Evolutionary conservation across 2,329 filamentous ascomycete species (phyloP), one percentile per base, ranked within the genome.

Genomic region (Neofusicoccum parvum): DNA sequence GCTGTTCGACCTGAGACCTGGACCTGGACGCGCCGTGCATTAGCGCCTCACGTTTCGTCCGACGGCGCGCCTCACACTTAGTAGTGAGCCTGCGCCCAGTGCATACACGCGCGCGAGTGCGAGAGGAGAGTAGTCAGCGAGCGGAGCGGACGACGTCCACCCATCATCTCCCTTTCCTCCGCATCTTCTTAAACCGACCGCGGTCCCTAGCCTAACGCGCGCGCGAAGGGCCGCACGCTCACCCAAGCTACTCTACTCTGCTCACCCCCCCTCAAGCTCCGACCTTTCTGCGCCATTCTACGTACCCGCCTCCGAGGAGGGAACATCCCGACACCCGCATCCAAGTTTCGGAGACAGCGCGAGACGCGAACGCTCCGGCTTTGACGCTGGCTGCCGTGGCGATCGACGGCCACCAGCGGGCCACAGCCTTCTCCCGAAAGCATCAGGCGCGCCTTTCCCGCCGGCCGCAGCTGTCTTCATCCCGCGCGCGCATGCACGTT

Each of bases 21-120:
- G 34, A 36, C 54, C 34, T 41, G 34, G 41, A 36, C 27, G 15
- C 50, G 50, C 50, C 50, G 50, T 60, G 43, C 27, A 34, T 37
- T 60, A 60, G 56, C 43, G 56, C 56, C 56, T 60, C 56, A 45
- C 56, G 43, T 60, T 48, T 60, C 56, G 27, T 37, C 56, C 15
- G 14, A 34, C 53, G 37, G 51, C 37, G 51, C 51, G 51, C 53
- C 53, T 58, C 53, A 34, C 53, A 17, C 51, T 32, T 32, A 32
- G 27, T 32, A 32, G 27, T 32, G 27, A 5, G 6, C 27, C 27
- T 32, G 7, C 27, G 27, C 27, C 27, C 27, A 32, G 27, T 32
- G 6, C 27, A 32, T 32, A 32, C 32, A 27, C n/a, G 50, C 50
- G 50, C 27, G 48, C 11, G 27, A 36, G 49, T 1, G 12, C 10